Base-by-base conservation (phyloP, 208 protist species). In the Acanthamoeba sp. region DNA sequence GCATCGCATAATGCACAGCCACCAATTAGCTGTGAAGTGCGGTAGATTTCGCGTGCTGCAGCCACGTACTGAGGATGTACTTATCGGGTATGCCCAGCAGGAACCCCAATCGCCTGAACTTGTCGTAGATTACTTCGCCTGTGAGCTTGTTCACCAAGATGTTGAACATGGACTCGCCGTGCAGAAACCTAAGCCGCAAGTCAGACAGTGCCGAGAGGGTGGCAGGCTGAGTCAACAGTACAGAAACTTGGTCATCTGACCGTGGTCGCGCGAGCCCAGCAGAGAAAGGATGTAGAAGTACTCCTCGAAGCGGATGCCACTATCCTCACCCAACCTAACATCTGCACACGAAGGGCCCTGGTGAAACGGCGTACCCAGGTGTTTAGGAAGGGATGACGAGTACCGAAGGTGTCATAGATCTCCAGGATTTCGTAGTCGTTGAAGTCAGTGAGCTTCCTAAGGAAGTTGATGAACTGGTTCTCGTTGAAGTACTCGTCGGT, bases 401-500 rank as follows among this genome's bases (percentile, higher is more conserved):
- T 48, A 93, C 90, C 90, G 36, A 93, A 93, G 36, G 69, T 84
- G 69, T 93, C 90, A 27, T 64, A 82, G 48, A 93, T 85, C 90
- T 93, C 90, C 0, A 93, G 69, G 0, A 93, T 93, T 66, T 93
- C 38, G 1, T 93, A 24, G 90, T 93, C 90, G 71, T 84, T 93
- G 66, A 93, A 93, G 36, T 93, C 90, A 22, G 90, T 93, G 12
- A 93, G 90, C 90, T 93, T 93, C 62, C 90, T 16, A 1, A 93
- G 27, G 66, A 93, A 82, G 90, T 85, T 93, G 42, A 93, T 84
- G 48, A 93, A 93, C 66, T 93, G 90, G 90, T 93, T 93, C 64
- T 93, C 90, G 34, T 78, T 93, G 66, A 93, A 84, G 90, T 38
- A 76, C 48, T 59, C 45, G 40, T 34, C 66, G 7, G 12, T 24